phyloP scores from a whole-genome alignment of 2,329 filamentous ascomycete genomes.

The Emergomyces orientalis region DNA sequence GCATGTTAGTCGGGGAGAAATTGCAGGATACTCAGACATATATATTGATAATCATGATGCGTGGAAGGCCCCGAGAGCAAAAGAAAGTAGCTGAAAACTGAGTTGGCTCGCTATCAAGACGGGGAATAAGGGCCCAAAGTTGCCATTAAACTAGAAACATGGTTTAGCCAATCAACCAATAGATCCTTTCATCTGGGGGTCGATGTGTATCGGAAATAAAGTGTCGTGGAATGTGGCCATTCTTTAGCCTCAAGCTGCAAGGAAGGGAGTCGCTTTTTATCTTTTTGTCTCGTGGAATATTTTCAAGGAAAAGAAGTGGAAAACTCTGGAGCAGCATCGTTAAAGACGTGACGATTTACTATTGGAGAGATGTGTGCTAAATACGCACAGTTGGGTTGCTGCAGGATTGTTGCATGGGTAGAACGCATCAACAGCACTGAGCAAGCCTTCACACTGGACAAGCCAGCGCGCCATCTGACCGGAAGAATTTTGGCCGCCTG shows the following conservation, averaged over 20 bases:
- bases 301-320: background rate
- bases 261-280: background rate
- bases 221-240: background rate
- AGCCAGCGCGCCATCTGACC: background rate
- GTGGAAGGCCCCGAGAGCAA: background rate
- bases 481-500: background rate
- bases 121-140: background rate
- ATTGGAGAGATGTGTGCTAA: slow-evolving; percentile 2
- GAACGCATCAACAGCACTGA: background rate
- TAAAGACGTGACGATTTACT: slow-evolving; percentile 2
- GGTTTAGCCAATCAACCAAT: background rate
- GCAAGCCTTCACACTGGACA: background rate
- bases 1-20: background rate
- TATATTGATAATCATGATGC: background rate
- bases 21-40: background rate
- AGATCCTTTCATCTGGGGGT: background rate
- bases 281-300: background rate
- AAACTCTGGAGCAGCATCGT: slow-evolving; percentile 1
- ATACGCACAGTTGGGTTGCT: background rate
- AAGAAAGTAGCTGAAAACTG: background rate
- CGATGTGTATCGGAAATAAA: background rate
- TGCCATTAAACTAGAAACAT: background rate
- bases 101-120: background rate
- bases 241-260: background rate
- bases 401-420: slow-evolving; percentile 1